Evolutionary conservation across 2,329 filamentous ascomycete genomes (phyloP).

Genomic region (Penicillium polonicum): DNA sequence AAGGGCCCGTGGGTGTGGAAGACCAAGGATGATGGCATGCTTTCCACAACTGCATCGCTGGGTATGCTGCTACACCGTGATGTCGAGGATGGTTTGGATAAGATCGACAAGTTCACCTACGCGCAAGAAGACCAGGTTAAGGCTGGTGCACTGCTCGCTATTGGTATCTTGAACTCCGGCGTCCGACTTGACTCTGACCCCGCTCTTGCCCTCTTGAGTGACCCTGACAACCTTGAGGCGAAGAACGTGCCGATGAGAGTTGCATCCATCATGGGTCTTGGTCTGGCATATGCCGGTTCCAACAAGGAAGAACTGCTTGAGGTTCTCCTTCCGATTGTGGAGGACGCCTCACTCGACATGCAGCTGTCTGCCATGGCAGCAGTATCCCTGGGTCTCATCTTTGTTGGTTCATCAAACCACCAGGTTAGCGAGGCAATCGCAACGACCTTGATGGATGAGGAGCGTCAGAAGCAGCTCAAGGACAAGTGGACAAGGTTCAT

Average conservation of each 20-base stretch:
- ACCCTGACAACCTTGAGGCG: slow-evolving; percentile 73
- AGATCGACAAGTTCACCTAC: slow-evolving; percentile 93
- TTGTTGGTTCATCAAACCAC: slow-evolving; percentile 86
- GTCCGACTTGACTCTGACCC: slow-evolving; percentile 87
- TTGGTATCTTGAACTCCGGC: slow-evolving; percentile 93
- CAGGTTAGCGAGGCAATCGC: slow-evolving; percentile 92
- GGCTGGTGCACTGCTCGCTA: slow-evolving; percentile 87
- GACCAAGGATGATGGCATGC: slow-evolving; percentile 96
- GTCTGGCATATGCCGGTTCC: slow-evolving; percentile 89
- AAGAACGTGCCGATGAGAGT: slow-evolving; percentile 76
- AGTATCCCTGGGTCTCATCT: slow-evolving; percentile 82
- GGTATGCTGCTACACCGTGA: slow-evolving; percentile 93
- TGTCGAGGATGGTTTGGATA: slow-evolving; percentile 85
- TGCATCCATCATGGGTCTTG: slow-evolving; percentile 92
- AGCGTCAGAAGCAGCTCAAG: slow-evolving; percentile 83
- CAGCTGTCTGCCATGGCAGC: slow-evolving; percentile 96
- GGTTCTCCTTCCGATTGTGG: slow-evolving; percentile 79
- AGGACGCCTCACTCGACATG: slow-evolving; percentile 82
- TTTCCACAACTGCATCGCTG: slow-evolving; percentile 90
- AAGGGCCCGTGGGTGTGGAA: slow-evolving; percentile 98
- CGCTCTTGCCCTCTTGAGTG: slow-evolving; percentile 79
- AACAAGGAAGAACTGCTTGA: slow-evolving; percentile 89
- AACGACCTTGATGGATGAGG: slow-evolving; percentile 88
- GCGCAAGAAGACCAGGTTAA: slow-evolving; percentile 78
- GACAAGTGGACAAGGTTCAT: slow-evolving; percentile 99